Percentiles rank a stretch among this genome's conserved stretches.
These are phyloP conservation scores for Sugiyamaella boreocaroliniensis DNA, from an alignment of 805 yeast species.

Conservation along the genomic window DNA sequence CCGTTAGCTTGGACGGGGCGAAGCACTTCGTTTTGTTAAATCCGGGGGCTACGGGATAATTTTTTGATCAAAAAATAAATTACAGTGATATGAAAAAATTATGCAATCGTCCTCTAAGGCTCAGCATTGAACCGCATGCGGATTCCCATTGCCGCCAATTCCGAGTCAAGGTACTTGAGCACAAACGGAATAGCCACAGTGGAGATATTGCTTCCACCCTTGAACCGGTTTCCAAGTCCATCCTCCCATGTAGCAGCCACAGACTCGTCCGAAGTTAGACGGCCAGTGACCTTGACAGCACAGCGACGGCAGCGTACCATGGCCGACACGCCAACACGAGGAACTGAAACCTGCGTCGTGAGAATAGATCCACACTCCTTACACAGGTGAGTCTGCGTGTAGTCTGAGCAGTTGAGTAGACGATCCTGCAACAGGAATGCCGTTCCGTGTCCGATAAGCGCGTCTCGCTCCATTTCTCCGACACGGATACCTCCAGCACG, in stretches of 20 bases:
- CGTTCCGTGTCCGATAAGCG: constrained; percentile 96
- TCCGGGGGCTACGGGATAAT: no score
- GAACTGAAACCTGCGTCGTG: constrained; percentile 84
- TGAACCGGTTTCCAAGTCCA: constrained; percentile 85
- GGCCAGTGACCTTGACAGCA: constrained; percentile 57
- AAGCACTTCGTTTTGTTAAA: no score
- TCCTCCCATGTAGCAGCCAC: constrained; percentile 85
- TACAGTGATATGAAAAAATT: not conserved
- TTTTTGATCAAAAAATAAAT: no score
- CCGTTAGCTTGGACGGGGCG: no score
- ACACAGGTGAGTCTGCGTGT: constrained; percentile 85
- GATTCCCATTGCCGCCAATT: constrained; percentile 96
- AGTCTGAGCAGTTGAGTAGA: constrained; percentile 89
- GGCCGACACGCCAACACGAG: constrained; percentile 78
- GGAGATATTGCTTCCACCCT: constrained; percentile 91
- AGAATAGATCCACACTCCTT: constrained; percentile 89
- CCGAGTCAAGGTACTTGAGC: constrained; percentile 88
- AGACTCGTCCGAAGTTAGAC: constrained; percentile 35
- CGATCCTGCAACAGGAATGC: constrained; percentile 92
- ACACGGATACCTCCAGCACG: constrained; percentile 99
- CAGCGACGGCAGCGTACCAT: constrained; percentile 86
- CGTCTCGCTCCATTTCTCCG: constrained; percentile 99
- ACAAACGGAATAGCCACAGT: constrained; percentile 96
- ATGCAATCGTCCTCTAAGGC: constrained; percentile 31
- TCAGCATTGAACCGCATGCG: constrained; percentile 82